Evolutionary conservation across 192 early-diverging fungal genomes (phyloP), one percentile per base, ranked within the genome.

Genomic region (Borealophlyctis nickersoniae): DNA sequence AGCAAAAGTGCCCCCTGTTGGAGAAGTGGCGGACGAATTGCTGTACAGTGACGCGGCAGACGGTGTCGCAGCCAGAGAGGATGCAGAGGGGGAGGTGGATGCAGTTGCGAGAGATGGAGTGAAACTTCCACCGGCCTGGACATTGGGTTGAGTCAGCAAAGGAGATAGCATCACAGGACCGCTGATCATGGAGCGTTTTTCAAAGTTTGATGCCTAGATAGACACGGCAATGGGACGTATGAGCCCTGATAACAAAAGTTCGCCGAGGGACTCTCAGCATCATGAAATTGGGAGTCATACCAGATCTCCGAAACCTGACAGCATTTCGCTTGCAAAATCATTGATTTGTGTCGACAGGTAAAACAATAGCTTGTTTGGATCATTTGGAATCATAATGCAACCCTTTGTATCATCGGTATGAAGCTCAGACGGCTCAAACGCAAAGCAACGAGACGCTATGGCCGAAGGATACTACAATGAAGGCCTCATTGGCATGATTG

Each of bases 301-400:
- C 64, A 91, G 60, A 26, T 65, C 76, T 3, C 82, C 80, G 57
- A 92, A 87, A 56, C 84, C 83, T 28, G 72, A 74, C 28, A 92
- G 67, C 50, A 92, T 71, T 52, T 88, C 87, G 65, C 76, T 81
- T n/a, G 89, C 78, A 69, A 92, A 85, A 69, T 89, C 88, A 56
- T 84, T 90, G 59, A 92, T 89, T 78, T 89, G 78, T 0, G 88
- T 88, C 52, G 75, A 77, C 58, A 92, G 74, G 60, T 92, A 89
- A 62, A 89, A 91, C 0, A 80, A 82, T 23, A 88, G 77, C 56
- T 91, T 82, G 36, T 90, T 90, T 5, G 66, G 58, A 19, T 88
- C 89, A 64, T 89, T 86, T 1, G 90, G 90, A 55, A 92, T 87
- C 82, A 88, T 87, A 29, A 88, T 87, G 22, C 90, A 61, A 4